Base-by-base conservation (phyloP, 176 grass and related monocot species). In the Leersia perrieri region DNA sequence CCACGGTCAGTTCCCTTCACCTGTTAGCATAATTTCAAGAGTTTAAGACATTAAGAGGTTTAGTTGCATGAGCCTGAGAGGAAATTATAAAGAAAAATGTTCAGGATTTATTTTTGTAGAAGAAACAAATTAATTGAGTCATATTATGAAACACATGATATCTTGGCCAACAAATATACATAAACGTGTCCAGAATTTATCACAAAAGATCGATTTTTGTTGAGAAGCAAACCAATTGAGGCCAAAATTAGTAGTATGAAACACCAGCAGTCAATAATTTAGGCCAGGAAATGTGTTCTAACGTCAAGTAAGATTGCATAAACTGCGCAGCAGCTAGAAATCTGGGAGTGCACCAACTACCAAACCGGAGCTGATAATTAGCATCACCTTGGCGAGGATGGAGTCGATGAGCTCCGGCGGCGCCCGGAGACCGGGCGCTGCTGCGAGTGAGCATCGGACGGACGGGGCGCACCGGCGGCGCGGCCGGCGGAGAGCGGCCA, bases 1-100 rank as follows among this genome's bases (percentile, higher is more conserved):
- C 96, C 96, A 67, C 88, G 36, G 87, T 99, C 92, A 76, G 86
- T 95, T 68, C 92, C 92, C 70, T 80, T 95, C 26, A 93, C 96
- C 95, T 98, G 80, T 86, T 25, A 1, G 5, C 18, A 47, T 1
- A 13, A 60, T 14, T 25, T 23, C 55, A 51, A 76, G 47, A 2
- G 15, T 14, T 45, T 16, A 45, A 47, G 15, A 12, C 6, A 81
- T 70, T 25, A 61, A 27, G 32, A 63, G 5, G 23, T 35, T 12
- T 16, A 60, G 16, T 35, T 39, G 42, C 20, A 66, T 7, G 20
- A 86, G 74, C 5, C 14, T 40, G 44, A 41, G 12, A n/a, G n/a
- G n/a, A 13, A 32, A 9, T 10, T 35, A n/a, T 60, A 27, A 12
- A 8, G 1, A 35, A 23, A 18, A 6, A n/a, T n/a, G n/a, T n/a